Conservation (phyloP, 2,329 filamentous ascomycete genomes). For the Monilinia fructigena region DNA sequence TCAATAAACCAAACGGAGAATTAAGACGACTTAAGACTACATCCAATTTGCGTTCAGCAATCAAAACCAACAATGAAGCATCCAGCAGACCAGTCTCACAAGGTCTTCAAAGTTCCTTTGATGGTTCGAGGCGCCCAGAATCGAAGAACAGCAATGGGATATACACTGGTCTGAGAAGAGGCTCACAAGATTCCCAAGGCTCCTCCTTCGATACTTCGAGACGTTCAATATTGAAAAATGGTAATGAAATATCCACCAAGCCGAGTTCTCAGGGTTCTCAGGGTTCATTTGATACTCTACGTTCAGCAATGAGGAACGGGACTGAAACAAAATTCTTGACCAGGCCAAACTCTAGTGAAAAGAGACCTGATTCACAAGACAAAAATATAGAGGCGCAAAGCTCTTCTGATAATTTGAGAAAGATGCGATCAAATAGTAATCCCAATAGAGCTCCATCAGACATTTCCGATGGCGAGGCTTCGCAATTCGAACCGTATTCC, state of each 20-base stretch:
- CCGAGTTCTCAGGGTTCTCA: constrained; percentile 30
- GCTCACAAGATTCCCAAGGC: constrained; percentile 10
- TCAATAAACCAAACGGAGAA: constrained; percentile 36
- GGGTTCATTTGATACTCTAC: constrained; percentile 16
- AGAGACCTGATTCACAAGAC: constrained; percentile 13
- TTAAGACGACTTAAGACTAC: constrained; percentile 46
- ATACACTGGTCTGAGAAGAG: constrained; percentile 39
- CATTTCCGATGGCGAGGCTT: constrained; percentile 49
- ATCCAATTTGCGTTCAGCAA: constrained; percentile 31
- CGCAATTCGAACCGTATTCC: constrained; percentile 83
- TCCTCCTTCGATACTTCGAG: constrained; percentile 24
- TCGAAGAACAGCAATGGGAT: constrained; percentile 23
- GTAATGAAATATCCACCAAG: constrained; percentile 33
- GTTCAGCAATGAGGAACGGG: constrained; percentile 18
- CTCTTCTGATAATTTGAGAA: constrained; percentile 12
- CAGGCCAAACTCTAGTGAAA: constrained; percentile 13
- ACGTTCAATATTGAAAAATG: constrained; percentile 21
- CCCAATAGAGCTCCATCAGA: constrained; percentile 29
- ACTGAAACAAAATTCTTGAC: constrained; percentile 19
- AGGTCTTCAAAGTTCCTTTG: constrained; percentile 20
- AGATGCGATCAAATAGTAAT: constrained; percentile 33
- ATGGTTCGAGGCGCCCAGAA: constrained; percentile 21
- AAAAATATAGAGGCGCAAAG: not conserved
- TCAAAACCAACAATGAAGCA: constrained; percentile 25
- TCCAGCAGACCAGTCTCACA: constrained; percentile 32